Evolutionary conservation across 2,329 filamentous ascomycete species (phyloP), one percentile per base, ranked within the genome.

Genomic region (Lasiodiplodia citricola): DNA sequence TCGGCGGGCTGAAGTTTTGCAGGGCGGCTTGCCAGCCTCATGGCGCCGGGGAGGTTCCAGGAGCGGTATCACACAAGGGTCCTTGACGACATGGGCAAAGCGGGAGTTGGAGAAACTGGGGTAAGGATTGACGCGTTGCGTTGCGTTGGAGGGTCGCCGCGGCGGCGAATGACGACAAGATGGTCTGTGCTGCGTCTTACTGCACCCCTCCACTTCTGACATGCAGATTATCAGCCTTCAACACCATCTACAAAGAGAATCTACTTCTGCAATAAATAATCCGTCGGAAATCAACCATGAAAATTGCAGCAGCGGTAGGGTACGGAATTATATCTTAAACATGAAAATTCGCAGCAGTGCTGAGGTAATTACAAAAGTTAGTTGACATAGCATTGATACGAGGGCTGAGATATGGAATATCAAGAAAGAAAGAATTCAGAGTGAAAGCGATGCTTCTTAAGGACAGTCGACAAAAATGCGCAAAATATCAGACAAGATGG

Each of bases 131-230:
- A 44, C 13, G n/a, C 35, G 56, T 4, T 25, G 37, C 18, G 55
- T 21, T n/a, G 14, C 52, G 16, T 35, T 28, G n/a, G 35, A 57
- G 21, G 23, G 51, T 28, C 21, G 47, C 47, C 11, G 51, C 21
- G 21, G 38, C 57, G 37, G 58, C 58, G 58, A 63, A 63, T 63
- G 58, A 63, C 58, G 58, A 62, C 37, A 28, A 16, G 18, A n/a
- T 37, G 58, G 58, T 11, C 25, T 31, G 44, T 51, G 56, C 56
- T 47, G 44, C n/a, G 18, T n/a, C 44, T 47, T 47, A 10, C 5
- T 47, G 18, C 3, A 18, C 38, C 16, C 41, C 41, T 18, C 16
- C 41, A 18, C 41, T 44, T 18, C 7, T 10, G 16, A 44, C 16
- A 7, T 44, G 2, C 16, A 18, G 6, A 44, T 35, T 35, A 31